phyloP scores from a whole-genome alignment of 257 asterid species.

The Solanum arcanum region DNA sequence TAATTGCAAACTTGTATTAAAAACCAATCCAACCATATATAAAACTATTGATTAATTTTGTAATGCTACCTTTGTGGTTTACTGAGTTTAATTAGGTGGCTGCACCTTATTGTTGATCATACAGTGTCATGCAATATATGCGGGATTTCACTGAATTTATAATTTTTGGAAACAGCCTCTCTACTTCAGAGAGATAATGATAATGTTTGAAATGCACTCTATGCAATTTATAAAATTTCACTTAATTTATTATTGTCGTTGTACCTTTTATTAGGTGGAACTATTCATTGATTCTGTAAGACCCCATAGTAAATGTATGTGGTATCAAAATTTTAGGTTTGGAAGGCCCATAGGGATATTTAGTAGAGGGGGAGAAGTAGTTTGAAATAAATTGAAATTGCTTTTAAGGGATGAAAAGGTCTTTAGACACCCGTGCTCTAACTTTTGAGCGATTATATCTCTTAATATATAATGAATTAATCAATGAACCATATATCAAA shows the following conservation, averaged over 20 bases:
- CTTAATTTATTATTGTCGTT: rapidly evolving
- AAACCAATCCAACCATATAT: neutral
- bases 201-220: too few species aligned
- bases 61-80: neutral
- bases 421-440: neutral
- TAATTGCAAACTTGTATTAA: neutral
- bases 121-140: too few species aligned
- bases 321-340: neutral
- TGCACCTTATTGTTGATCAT: too few species aligned
- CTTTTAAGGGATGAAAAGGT: neutral
- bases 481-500: neutral
- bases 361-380: neutral
- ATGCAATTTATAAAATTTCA: too few species aligned
- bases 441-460: neutral
- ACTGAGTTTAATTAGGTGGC: too few species aligned
- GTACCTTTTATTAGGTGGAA: neutral
- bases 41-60: too few species aligned
- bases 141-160: too few species aligned
- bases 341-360: neutral
- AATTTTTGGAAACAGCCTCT: too few species aligned
- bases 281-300: too few species aligned
- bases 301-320: neutral
- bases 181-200: too few species aligned
- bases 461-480: too few species aligned
- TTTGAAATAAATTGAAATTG: neutral